Conservation (phyloP, 306 rosid species). For the Cyamopsis tetragonoloba region DNA sequence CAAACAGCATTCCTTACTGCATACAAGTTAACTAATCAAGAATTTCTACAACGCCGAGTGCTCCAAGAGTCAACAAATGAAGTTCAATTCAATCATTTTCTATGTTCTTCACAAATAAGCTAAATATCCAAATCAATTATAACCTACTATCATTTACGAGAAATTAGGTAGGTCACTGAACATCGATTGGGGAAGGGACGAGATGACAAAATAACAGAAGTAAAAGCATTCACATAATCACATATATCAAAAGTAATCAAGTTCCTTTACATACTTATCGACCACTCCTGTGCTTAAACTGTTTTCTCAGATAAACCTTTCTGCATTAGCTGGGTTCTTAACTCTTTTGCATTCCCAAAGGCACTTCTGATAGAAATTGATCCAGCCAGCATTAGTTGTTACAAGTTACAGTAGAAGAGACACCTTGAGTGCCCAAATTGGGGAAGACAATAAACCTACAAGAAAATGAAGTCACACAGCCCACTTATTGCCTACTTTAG, state of each 20-base stretch:
- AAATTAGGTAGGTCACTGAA: slow-evolving; percentile 16
- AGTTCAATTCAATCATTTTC: slow-evolving; percentile 16
- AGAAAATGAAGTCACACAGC: slow-evolving; percentile 18
- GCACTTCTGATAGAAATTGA: slow-evolving; percentile 77
- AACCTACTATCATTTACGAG: slow-evolving; percentile 42
- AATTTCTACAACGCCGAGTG: slow-evolving; percentile 17
- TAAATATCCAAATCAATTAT: slow-evolving; percentile 29
- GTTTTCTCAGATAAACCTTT: slow-evolving; percentile 55
- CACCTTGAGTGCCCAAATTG: slow-evolving; percentile 55
- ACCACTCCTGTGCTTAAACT: slow-evolving; percentile 51
- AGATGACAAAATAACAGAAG: neutral
- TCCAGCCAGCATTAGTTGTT: slow-evolving; percentile 73
- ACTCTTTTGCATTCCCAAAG: slow-evolving; percentile 57
- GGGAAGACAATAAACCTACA: slow-evolving; percentile 76
- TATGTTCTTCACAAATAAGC: slow-evolving; percentile 13
- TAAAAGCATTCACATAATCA: slow-evolving; percentile 14
- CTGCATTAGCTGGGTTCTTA: slow-evolving; percentile 61
- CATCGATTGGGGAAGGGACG: no score
- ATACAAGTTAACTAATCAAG: slow-evolving; percentile 20
- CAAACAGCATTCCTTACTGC: neutral
- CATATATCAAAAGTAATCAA: neutral
- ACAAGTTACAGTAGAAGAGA: slow-evolving; percentile 68
- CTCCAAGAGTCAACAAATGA: slow-evolving; percentile 8
- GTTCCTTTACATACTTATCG: neutral
- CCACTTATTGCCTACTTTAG: slow-evolving; percentile 8